These are phyloP conservation scores for Tolypocladium guangdongense DNA, from an alignment of 2,329 filamentous ascomycete species.

Conservation along the genomic window DNA sequence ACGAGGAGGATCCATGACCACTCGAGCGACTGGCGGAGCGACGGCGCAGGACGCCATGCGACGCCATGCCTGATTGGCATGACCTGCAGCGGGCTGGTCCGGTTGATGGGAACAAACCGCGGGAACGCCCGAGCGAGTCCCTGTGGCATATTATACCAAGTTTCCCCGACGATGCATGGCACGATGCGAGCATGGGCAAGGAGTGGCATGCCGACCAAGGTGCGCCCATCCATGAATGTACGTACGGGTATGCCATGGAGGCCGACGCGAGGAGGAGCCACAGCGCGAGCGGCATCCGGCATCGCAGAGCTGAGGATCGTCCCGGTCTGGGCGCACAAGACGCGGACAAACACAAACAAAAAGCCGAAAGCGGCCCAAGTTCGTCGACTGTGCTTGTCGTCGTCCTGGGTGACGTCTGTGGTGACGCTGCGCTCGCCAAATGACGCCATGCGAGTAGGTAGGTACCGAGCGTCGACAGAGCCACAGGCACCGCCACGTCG, in stretches of 20 bases:
- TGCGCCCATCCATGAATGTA: background rate
- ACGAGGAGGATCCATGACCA: too few species aligned
- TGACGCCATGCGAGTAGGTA: background rate
- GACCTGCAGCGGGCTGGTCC: conserved; percentile 18
- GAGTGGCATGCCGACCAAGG: background rate
- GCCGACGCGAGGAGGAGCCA: background rate
- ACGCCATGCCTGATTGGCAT: conserved; percentile 16
- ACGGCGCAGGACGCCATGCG: conserved; percentile 8
- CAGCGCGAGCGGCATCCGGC: background rate
- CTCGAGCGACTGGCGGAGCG: background rate
- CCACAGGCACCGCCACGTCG: background rate
- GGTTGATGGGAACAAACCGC: conserved; percentile 6
- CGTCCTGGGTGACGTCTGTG: background rate
- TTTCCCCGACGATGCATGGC: background rate
- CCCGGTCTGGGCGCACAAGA: background rate
- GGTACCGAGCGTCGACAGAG: background rate
- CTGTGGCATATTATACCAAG: too few species aligned
- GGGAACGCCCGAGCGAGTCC: background rate
- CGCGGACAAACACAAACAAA: background rate
- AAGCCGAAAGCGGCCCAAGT: background rate
- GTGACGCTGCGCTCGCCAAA: background rate
- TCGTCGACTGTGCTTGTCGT: background rate
- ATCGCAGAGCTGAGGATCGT: too few species aligned
- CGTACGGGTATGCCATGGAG: background rate
- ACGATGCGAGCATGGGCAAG: background rate